These are phyloP conservation scores for Amylostereum areolatum DNA, from an alignment of 1,284 basidiomycete genomes.

Conservation along the genomic window DNA sequence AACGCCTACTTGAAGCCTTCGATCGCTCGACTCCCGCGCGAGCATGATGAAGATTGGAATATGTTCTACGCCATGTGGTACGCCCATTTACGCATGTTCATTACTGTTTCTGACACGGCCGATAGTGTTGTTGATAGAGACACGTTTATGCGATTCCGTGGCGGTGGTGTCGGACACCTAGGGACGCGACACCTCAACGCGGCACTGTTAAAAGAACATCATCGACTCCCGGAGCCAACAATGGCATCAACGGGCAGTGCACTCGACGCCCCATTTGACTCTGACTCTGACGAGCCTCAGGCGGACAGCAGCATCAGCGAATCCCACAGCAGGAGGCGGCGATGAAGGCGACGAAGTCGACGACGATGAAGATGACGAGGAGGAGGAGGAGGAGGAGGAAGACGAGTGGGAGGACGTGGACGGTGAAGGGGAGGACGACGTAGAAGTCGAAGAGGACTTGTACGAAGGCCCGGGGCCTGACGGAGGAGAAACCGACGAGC, in stretches of 20 bases:
- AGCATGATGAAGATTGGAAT: neutral
- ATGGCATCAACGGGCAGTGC: neutral
- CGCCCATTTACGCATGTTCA: neutral
- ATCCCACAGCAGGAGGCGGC: neutral
- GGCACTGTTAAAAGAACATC: too few relatives aligned
- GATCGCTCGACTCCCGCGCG: neutral
- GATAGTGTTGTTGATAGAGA: slow-evolving; percentile 15
- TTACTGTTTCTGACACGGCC: neutral
- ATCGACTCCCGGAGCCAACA: neutral
- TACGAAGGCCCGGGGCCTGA: too few relatives aligned
- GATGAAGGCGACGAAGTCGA: neutral
- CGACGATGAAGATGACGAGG: neutral
- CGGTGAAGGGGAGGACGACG: neutral
- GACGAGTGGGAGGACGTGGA: neutral
- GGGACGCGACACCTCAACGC: neutral
- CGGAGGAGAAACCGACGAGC: too few relatives aligned
- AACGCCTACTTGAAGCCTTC: neutral
- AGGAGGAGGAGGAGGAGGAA: neutral
- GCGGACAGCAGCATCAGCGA: neutral
- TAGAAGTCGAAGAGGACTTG: too few relatives aligned
- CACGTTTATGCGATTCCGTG: slow-evolving; percentile 14
- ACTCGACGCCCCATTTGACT: neutral
- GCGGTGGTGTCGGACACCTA: slow-evolving; percentile 14
- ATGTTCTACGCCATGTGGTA: slow-evolving; percentile 1
- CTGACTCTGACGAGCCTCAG: neutral